phyloP scores from a whole-genome alignment of 2,329 filamentous ascomycete genomes.

The Fusarium circinatum region DNA sequence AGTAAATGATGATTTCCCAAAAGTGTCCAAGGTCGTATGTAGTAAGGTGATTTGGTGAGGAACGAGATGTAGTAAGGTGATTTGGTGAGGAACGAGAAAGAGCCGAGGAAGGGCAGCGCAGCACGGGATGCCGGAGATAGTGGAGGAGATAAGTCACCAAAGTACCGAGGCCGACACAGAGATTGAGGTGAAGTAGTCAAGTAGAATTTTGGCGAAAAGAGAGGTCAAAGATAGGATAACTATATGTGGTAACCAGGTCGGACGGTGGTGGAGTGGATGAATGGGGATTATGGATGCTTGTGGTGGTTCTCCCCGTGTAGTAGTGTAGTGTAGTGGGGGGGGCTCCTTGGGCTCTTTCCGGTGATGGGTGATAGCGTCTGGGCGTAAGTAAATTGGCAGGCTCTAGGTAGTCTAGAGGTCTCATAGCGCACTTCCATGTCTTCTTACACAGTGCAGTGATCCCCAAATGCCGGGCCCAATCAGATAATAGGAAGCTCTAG shows the following conservation, averaged over 20 bases:
- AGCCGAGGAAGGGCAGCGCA: conserved; percentile 38
- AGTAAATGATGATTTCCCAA: conserved; percentile 1
- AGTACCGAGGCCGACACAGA: conserved; percentile 15
- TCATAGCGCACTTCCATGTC: background rate
- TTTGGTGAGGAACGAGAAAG: conserved; percentile 33
- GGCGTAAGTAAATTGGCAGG: conserved; percentile 7
- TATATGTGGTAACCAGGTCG: conserved; percentile 23
- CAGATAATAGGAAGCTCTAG: background rate
- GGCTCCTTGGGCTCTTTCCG: conserved; percentile 17
- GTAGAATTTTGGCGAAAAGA: background rate
- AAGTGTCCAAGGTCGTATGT: conserved; percentile 23
- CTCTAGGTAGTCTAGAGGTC: background rate
- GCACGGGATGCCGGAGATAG: conserved; percentile 22
- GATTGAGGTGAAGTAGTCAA: background rate
- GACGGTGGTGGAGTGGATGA: conserved; percentile 28
- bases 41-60: conserved; percentile 18
- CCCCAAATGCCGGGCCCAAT: conserved; percentile 2
- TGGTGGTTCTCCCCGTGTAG: conserved; percentile 26
- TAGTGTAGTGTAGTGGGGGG: background rate
- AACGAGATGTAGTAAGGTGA: conserved; percentile 30
- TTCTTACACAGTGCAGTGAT: conserved; percentile 24
- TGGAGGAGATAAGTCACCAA: conserved; percentile 4
- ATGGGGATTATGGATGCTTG: conserved; percentile 11
- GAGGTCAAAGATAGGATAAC: conserved; percentile 22
- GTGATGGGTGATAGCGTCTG: conserved; percentile 26